Evolutionary conservation across 139 green algal species (phyloP), one percentile per base, ranked within the genome.

Genomic region (Coelastrella sp.): DNA sequence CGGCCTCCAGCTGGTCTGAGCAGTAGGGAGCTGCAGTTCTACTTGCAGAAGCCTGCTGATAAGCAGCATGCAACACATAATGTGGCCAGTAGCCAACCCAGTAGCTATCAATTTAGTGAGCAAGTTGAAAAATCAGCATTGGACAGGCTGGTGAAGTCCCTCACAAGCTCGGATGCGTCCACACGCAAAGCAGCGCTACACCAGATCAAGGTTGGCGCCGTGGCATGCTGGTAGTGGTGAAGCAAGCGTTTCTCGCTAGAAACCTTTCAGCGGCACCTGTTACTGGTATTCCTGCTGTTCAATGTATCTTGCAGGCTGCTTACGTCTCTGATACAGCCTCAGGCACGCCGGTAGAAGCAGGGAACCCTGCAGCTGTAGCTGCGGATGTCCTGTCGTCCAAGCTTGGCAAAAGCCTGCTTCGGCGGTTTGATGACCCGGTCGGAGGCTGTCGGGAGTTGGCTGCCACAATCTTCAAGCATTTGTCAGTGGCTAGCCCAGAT

Each of bases 341-440:
- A 47, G 32, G 32, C 32, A 47, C 32, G 32, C 32, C 32, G 32
- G 32, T 47, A 47, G 32, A 47, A 47, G 32, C 32, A 47, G 32
- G 32, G 32, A 47, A 47, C 32, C 32, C 32, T 47, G 32, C 32
- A 47, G 32, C 20, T 22, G 73, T 59, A 54, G 75, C 76, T 77
- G 59, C 11, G 19, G 23, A 61, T 8, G 32, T 20, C 23, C 54
- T 90, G 19, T n/a, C 5, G 4, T 73, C 16, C 47, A 88, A 87
- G 68, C 71, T 94, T 64, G 91, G 92, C 19, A 96, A 96, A 73
- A 85, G 85, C 8, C 88, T 96, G 83, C 90, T 96, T 47, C 71
- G 90, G 5, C 73, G 92, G 23, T 95, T 95, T 86, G 94, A 96
- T 60, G 92, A 95, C 83, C 32, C 23, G 4, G 22, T 73, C 14